These are phyloP conservation scores for Moesziomyces parantarcticus DNA, from an alignment of 1,284 basidiomycete genomes.

Conservation along the genomic window DNA sequence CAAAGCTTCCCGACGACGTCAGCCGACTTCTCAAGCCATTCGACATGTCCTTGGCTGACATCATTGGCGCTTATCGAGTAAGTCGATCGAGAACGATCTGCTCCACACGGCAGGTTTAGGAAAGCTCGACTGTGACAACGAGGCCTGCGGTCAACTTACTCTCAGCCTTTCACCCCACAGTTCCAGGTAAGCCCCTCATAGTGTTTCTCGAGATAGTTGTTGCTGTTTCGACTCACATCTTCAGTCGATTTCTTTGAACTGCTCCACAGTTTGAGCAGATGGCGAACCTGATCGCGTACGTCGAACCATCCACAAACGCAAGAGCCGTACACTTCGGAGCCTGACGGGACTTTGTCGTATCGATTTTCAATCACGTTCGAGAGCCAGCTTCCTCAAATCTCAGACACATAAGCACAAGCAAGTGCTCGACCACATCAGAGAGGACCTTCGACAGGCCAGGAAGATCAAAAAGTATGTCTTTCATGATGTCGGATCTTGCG, in stretches of 20 bases:
- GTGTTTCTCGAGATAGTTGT: no score
- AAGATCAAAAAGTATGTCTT: constrained; percentile 16
- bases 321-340: no score
- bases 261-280: constrained; percentile 32
- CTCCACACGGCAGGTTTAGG: no score
- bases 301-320: not conserved
- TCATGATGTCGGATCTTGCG: not conserved
- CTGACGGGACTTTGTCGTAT: no score
- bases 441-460: constrained; percentile 15
- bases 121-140: not conserved
- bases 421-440: constrained; percentile 25
- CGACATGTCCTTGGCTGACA: constrained; percentile 10
- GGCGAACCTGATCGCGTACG: constrained; percentile 32
- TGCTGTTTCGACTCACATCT: no score
- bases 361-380: no score
- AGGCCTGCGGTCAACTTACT: no score
- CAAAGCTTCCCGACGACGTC: constrained; percentile 9
- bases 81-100: no score
- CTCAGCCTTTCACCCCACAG: constrained; percentile 1
- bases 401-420: constrained; percentile 27
- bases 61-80: constrained; percentile 12
- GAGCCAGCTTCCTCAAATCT: constrained; percentile 28
- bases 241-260: no score
- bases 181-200: constrained; percentile 32
- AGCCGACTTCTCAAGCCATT: constrained; percentile 21